Conservation (phyloP, 73 alveolate genomes). For the Uronychia setigera region DNA sequence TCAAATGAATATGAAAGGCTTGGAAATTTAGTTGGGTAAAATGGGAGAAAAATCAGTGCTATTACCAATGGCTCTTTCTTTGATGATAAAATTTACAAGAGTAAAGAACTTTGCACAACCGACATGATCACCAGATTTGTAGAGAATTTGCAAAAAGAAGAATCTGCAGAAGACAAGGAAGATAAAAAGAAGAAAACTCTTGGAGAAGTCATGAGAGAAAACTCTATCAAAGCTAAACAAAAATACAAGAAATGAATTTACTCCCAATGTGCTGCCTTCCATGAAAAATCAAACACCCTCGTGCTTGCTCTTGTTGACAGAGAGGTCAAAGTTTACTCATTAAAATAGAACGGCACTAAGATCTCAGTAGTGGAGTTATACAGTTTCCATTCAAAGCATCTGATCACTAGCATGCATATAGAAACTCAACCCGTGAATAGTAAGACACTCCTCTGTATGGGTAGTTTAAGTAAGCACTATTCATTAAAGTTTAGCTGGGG, state of each 20-base stretch:
- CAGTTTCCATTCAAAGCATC: constrained; percentile 1
- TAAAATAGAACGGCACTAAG: constrained; percentile 55
- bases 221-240: neutral
- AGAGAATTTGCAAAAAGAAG: neutral
- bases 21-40: too few relatives aligned
- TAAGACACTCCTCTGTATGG: neutral
- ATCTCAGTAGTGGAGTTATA: constrained; percentile 8
- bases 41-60: too few relatives aligned
- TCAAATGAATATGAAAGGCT: too few relatives aligned
- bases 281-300: constrained; percentile 35
- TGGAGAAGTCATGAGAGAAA: neutral
- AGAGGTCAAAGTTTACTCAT: constrained; percentile 42
- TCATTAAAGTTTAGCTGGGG: neutral
- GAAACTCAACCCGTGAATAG: neutral
- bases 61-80: neutral
- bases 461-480: neutral
- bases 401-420: constrained; percentile 7
- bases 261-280: constrained; percentile 53
- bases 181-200: neutral
- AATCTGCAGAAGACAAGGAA: neutral
- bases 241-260: constrained; percentile 47
- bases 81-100: neutral
- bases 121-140: neutral
- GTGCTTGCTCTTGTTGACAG: constrained; percentile 55
- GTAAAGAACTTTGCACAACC: neutral